Conservation (phyloP, 2,329 filamentous ascomycete genomes). For the Aspergillus tamarii region DNA sequence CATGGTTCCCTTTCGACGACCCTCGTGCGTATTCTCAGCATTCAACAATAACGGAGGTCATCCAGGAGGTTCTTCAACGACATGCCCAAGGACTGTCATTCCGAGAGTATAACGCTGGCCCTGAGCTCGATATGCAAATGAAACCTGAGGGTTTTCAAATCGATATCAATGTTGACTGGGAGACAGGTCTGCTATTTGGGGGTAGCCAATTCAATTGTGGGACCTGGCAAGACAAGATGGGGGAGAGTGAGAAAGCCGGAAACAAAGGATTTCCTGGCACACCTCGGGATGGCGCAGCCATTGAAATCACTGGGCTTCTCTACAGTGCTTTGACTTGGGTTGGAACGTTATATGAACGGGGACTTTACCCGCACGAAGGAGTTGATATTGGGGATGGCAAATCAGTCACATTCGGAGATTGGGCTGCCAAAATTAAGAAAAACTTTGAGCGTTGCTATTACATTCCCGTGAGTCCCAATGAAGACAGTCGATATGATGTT, state of each 20-base stretch:
- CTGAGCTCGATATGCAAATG: slow-evolving; percentile 90
- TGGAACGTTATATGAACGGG: slow-evolving; percentile 65
- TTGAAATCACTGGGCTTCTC: slow-evolving; percentile 91
- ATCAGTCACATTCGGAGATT: slow-evolving; percentile 71
- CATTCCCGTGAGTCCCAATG: slow-evolving; percentile 68
- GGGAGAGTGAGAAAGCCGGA: slow-evolving; percentile 87
- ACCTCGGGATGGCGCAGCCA: slow-evolving; percentile 91
- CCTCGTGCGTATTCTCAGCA: slow-evolving; percentile 80
- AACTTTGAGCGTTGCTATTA: slow-evolving; percentile 96
- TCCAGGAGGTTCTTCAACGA: slow-evolving; percentile 90
- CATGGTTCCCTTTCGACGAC: slow-evolving; percentile 85
- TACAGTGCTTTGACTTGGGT: slow-evolving; percentile 91
- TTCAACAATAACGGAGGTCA: slow-evolving; percentile 83
- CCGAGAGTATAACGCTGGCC: slow-evolving; percentile 90
- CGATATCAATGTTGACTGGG: slow-evolving; percentile 88
- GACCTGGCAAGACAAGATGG: slow-evolving; percentile 99
- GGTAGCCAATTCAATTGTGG: slow-evolving; percentile 95
- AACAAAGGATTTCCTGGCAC: slow-evolving; percentile 94
- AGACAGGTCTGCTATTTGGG: slow-evolving; percentile 86
- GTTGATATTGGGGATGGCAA: slow-evolving; percentile 68
- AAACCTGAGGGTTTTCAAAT: slow-evolving; percentile 88
- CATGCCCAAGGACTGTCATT: slow-evolving; percentile 91
- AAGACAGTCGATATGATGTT: slow-evolving; percentile 79
- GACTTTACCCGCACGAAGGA: slow-evolving; percentile 71
- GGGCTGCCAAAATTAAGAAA: slow-evolving; percentile 76